Evolutionary conservation across 1,284 basidiomycete species (phyloP).

Genomic region (Hortiboletus rubellus): DNA sequence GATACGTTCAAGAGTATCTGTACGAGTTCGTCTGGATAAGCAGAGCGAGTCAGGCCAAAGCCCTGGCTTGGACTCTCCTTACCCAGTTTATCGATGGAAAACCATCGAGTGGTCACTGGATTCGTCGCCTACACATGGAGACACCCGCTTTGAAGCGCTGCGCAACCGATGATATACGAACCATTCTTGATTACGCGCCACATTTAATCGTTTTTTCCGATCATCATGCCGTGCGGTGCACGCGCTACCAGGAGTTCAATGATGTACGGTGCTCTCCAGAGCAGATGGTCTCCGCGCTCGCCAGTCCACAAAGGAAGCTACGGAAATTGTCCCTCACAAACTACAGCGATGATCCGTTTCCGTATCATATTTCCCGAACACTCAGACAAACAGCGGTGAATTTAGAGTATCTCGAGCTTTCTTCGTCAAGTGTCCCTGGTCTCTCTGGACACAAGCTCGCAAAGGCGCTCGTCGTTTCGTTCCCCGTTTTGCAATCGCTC

Average conservation of each 20-base stretch:
- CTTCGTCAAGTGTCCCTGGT: conserved; percentile 38
- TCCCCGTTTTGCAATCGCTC: conserved; percentile 62
- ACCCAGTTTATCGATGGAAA: conserved; percentile 44
- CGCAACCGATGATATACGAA: conserved; percentile 59
- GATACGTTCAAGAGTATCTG: conserved; percentile 51
- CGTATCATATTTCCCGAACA: conserved; percentile 54
- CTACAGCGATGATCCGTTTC: conserved; percentile 64
- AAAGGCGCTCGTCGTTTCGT: conserved; percentile 35
- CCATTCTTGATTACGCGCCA: conserved; percentile 63
- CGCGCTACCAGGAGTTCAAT: conserved; percentile 43
- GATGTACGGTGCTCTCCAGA: conserved; percentile 51
- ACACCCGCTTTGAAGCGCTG: conserved; percentile 68
- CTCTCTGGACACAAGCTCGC: conserved; percentile 40
- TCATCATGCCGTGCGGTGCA: conserved; percentile 59
- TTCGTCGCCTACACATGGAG: conserved; percentile 66
- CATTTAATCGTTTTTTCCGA: conserved; percentile 61
- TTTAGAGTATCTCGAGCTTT: conserved; percentile 61
- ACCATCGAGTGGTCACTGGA: conserved; percentile 51
- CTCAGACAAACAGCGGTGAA: conserved; percentile 49
- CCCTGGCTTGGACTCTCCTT: conserved; percentile 54
- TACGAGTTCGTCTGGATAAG: conserved; percentile 72
- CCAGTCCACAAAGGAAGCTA: conserved; percentile 52
- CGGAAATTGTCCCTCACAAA: conserved; percentile 66
- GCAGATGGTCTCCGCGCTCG: conserved; percentile 56
- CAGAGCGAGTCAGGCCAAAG: conserved; percentile 55